Evolutionary conservation across 768 basidiomycete genomes (phyloP).

Genomic region (Lentinula detonsa): DNA sequence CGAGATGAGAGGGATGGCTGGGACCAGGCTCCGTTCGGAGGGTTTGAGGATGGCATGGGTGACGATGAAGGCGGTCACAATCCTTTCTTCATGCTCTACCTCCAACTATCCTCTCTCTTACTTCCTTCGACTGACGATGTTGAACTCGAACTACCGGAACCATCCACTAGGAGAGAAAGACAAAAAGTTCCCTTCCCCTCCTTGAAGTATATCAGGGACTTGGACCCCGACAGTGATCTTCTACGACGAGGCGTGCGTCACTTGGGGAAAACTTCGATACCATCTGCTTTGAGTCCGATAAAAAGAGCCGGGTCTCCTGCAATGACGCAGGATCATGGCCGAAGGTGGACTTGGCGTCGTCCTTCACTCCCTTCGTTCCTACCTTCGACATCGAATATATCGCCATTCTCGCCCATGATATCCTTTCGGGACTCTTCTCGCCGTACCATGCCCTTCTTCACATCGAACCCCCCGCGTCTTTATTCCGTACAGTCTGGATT

Average conservation of each 20-base stretch:
- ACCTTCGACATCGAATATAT: not conserved
- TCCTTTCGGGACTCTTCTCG: not conserved
- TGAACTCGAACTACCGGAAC: not conserved
- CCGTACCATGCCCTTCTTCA: no score
- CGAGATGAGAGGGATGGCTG: conserved; percentile 17
- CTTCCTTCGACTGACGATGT: not conserved
- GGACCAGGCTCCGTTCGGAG: not conserved
- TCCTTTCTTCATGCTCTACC: conserved; percentile 3
- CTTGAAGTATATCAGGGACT: conserved; percentile 11
- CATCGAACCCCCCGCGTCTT: not conserved
- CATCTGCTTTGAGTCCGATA: not conserved
- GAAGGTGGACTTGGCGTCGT: not conserved
- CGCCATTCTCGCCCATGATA: not conserved
- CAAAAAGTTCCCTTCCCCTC: not conserved
- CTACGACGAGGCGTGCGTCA: conserved; percentile 10
- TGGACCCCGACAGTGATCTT: conserved; percentile 4
- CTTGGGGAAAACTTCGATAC: not conserved
- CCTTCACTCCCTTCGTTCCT: not conserved
- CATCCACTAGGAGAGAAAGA: not conserved
- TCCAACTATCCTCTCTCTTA: not conserved
- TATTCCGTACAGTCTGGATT: not conserved
- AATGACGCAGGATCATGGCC: not conserved
- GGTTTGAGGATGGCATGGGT: conserved; percentile 14
- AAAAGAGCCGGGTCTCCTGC: not conserved
- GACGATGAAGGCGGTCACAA: not conserved